Evolutionary conservation across 1,284 basidiomycete genomes (phyloP).

Genomic region (Ceratorhiza oryzae-sativae): DNA sequence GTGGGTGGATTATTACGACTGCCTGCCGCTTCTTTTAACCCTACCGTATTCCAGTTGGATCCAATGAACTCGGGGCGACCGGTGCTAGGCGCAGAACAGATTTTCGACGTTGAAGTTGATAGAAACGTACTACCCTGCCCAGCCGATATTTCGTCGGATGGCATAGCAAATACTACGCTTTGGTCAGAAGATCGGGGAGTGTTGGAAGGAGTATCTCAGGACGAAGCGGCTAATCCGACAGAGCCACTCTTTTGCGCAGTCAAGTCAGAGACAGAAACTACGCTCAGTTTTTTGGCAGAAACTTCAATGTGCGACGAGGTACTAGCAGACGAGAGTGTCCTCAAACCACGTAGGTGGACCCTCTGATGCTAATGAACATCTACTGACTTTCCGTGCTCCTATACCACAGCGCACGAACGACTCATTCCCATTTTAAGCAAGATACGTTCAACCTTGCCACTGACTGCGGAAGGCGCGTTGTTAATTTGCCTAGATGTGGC

Average conservation of each 20-base stretch:
- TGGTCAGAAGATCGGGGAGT: slow-evolving; percentile 34
- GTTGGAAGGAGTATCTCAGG: not conserved
- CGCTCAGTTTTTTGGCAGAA: not conserved
- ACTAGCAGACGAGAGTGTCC: not conserved
- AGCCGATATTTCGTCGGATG: not conserved
- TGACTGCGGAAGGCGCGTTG: slow-evolving; percentile 21
- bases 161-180: not conserved
- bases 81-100: slow-evolving; percentile 19
- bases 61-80: slow-evolving; percentile 12
- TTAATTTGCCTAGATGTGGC: too few species aligned
- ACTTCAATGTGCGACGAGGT: not conserved
- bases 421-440: slow-evolving; percentile 26
- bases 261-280: not conserved
- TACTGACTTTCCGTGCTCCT: not conserved
- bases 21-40: not conserved
- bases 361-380: not conserved
- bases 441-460: slow-evolving; percentile 17
- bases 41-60: slow-evolving; percentile 6
- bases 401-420: slow-evolving; percentile 26
- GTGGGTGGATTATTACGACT: not conserved
- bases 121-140: slow-evolving; percentile 7
- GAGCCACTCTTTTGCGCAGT: not conserved
- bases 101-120: slow-evolving; percentile 36
- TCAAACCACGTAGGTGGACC: not conserved
- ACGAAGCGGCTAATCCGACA: not conserved